Evolutionary conservation across 2,329 filamentous ascomycete species (phyloP), one percentile per base, ranked within the genome.

Genomic region (Pleurostoma richardsiae): DNA sequence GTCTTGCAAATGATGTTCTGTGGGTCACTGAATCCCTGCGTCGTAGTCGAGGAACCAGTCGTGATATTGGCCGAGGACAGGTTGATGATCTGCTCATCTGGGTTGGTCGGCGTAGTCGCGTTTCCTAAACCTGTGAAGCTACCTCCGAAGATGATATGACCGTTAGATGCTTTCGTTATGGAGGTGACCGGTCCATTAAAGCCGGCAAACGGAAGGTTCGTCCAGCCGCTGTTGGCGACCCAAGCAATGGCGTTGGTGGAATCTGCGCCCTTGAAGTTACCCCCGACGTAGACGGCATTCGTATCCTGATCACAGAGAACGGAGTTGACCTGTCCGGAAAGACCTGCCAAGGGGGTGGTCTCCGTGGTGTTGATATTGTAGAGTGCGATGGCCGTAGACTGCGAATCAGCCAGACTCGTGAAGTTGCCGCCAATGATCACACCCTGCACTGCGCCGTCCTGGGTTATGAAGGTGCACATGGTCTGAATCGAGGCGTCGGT

Each of bases 391-490:
- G 88, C 88, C 45, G 83, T 83, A 3, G 90, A 89, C 59, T 88
- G 72, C 47, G 85, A 77, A 49, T 83, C 83, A 49, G 85, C 88
- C 52, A 99, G 71, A 64, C 89, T 95, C 30, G 94, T 97, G 63
- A 99, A 99, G 70, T 97, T 97, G 42, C 94, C 94, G 47, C 88
- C 94, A 11, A 99, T 79, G 42, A 97, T 79, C 29, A 97, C 80
- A 39, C 86, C 85, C n/a, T 79, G 74, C 47, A 85, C 68, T 5
- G 74, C 77, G 53, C 87, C 86, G 64, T 88, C 78, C 48, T 77
- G 74, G 56, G 76, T 70, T 44, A 82, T 74, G 57, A 92, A 88
- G 26, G 85, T 72, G 70, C 94, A 99, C 87, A 99, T 94, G 53
- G 89, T 79, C 60, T 84, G 79, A 60, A 99, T 96, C 42, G 86